phyloP scores from a whole-genome alignment of 129 eudicot genomes.

The Lonicera japonica region DNA sequence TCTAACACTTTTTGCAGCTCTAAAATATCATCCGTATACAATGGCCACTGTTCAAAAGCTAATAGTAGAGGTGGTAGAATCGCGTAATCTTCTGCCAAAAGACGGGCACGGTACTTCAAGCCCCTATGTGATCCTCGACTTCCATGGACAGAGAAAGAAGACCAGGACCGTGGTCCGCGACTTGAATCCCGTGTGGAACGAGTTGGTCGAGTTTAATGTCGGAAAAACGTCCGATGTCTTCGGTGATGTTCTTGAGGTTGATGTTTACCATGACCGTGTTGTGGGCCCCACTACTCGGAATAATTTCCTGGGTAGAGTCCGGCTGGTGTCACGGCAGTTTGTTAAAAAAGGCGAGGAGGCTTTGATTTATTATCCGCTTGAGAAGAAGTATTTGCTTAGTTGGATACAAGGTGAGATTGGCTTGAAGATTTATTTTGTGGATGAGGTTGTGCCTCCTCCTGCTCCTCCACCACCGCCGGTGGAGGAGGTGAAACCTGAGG shows the following conservation, averaged over 20 bases:
- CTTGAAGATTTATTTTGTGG: slow-evolving; percentile 59
- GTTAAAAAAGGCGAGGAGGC: slow-evolving; percentile 94
- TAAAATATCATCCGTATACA: not conserved
- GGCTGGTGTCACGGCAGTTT: slow-evolving; percentile 65
- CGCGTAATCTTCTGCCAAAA: slow-evolving; percentile 53
- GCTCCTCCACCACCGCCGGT: slow-evolving; percentile 31
- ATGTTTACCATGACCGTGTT: slow-evolving; percentile 58
- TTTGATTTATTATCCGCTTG: slow-evolving; percentile 66
- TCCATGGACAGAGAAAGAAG: slow-evolving; percentile 68
- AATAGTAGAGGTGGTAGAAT: slow-evolving; percentile 69
- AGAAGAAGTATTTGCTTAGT: slow-evolving; percentile 59
- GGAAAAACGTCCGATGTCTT: slow-evolving; percentile 70
- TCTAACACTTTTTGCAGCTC: not conserved
- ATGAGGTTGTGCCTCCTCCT: slow-evolving; percentile 37
- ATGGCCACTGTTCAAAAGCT: slow-evolving; percentile 57
- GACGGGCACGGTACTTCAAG: slow-evolving; percentile 88
- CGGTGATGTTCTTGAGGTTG: slow-evolving; percentile 80
- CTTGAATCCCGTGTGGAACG: slow-evolving; percentile 84
- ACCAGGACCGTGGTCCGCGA: slow-evolving; percentile 58
- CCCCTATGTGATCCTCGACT: slow-evolving; percentile 70
- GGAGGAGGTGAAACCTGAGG: slow-evolving; percentile 25
- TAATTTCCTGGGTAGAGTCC: slow-evolving; percentile 74
- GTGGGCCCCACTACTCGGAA: slow-evolving; percentile 74
- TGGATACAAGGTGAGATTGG: slow-evolving; percentile 90
- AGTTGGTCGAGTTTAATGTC: slow-evolving; percentile 62